Conservation (phyloP, 2,329 filamentous ascomycete species). For the Dothideomycetes sp. region DNA sequence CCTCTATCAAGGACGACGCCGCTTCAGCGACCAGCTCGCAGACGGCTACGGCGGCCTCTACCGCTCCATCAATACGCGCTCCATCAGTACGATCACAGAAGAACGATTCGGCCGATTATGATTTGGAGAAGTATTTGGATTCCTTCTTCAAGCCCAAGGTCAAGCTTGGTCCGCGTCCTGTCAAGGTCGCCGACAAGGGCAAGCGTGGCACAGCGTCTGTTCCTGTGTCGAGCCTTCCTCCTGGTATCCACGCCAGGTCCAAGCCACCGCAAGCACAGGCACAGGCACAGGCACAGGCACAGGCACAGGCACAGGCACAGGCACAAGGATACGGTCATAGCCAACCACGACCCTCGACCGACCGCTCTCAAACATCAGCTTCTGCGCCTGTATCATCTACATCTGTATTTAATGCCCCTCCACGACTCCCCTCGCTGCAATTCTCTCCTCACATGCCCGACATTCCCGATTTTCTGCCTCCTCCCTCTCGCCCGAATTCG, state of each 20-base stretch:
- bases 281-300: no score
- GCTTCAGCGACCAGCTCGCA: background rate
- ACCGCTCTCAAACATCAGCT: background rate
- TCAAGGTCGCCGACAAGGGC: conserved; percentile 49
- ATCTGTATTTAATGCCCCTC: no score
- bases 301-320: no score
- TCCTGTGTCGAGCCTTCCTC: conserved; percentile 69
- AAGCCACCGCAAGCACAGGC: conserved; percentile 3
- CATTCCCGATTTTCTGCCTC: conserved; percentile 21
- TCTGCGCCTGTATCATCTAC: background rate
- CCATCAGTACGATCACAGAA: background rate
- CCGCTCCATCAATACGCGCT: background rate
- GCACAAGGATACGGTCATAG: no score
- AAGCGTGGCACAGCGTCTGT: conserved; percentile 34
- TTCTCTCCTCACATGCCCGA: conserved; percentile 30
- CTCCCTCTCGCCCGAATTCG: conserved; percentile 28
- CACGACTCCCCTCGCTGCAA: conserved; percentile 17
- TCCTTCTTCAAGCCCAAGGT: conserved; percentile 60
- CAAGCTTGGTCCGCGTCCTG: conserved; percentile 80
- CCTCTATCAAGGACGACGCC: conserved; percentile 16
- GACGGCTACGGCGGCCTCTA: background rate
- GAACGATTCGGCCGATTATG: conserved; percentile 23
- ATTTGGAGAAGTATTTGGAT: conserved; percentile 37
- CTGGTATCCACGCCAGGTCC: conserved; percentile 54
- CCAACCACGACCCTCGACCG: conserved; percentile 4